A percentile compares a stretch with the other conserved stretches of the same genome.
phyloP scores from a whole-genome alignment of 2,329 filamentous ascomycete genomes.

The Epichloe gansuensis region DNA sequence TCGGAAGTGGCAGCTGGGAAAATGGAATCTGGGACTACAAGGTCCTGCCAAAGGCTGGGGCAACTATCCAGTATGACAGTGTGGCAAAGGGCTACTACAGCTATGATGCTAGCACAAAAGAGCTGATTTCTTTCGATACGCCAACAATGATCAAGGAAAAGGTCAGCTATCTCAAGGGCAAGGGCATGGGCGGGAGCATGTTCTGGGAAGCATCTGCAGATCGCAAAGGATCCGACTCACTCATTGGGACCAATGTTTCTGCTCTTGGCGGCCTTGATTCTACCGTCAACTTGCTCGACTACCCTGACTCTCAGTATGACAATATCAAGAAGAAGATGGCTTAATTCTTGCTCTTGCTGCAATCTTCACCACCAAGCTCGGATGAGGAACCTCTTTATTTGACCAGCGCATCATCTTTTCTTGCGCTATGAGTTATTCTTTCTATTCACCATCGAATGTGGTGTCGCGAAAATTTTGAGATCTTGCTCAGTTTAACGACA shows the following conservation, averaged over 20 bases:
- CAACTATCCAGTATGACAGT: slow-evolving; percentile 43
- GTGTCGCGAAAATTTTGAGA: neutral
- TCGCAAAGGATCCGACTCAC: slow-evolving; percentile 40
- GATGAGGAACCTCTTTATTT: neutral
- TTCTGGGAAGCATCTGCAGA: slow-evolving; percentile 76
- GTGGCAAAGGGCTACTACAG: slow-evolving; percentile 53
- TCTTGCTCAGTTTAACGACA: neutral
- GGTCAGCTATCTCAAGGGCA: slow-evolving; percentile 47
- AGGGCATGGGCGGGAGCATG: slow-evolving; percentile 62
- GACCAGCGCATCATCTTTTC: neutral
- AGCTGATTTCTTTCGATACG: slow-evolving; percentile 63
- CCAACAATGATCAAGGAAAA: slow-evolving; percentile 48
- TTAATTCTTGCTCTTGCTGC: slow-evolving; percentile 1
- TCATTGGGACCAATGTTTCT: slow-evolving; percentile 41
- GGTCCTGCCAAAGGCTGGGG: slow-evolving; percentile 50
- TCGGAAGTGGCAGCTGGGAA: slow-evolving; percentile 61
- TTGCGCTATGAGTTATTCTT: neutral
- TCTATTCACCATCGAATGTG: neutral
- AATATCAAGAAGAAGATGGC: slow-evolving; percentile 31
- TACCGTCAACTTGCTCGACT: slow-evolving; percentile 36
- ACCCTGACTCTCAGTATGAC: slow-evolving; percentile 40
- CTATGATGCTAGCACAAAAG: slow-evolving; percentile 46
- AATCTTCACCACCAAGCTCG: neutral
- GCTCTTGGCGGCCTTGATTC: slow-evolving; percentile 29
- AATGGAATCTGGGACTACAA: slow-evolving; percentile 72